A percentile compares a stretch with the other conserved stretches of the same genome.
Conservation (phyloP, 1,139 yeast genomes). For the Magnusiomyces starmeri region DNA sequence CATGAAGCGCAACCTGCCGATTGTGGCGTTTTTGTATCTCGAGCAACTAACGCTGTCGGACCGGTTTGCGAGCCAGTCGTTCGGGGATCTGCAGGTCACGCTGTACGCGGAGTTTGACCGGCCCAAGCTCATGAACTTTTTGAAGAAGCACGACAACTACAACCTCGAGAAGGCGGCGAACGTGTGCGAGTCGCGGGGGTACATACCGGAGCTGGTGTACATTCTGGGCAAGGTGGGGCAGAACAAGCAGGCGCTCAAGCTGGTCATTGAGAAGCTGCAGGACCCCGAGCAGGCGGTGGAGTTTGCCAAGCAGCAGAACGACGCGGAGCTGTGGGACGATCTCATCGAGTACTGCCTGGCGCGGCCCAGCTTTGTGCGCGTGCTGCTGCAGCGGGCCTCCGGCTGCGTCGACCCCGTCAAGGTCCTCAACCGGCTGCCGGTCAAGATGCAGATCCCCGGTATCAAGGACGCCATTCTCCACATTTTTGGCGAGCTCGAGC, state of each 20-base stretch:
- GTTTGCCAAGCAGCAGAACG: conserved; percentile 69
- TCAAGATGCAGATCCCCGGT: conserved; percentile 55
- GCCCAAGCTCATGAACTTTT: conserved; percentile 46
- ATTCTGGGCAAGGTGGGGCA: conserved; percentile 80
- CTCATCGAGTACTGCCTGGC: conserved; percentile 63
- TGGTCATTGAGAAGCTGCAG: conserved; percentile 67
- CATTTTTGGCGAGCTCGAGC: conserved; percentile 59
- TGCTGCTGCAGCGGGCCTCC: conserved; percentile 55
- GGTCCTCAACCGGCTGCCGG: conserved; percentile 59
- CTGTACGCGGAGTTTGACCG: conserved; percentile 59
- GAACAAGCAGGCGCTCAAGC: conserved; percentile 60
- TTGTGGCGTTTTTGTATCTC: conserved; percentile 53
- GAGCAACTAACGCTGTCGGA: conserved; percentile 51
- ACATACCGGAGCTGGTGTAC: conserved; percentile 68
- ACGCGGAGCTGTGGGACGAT: conserved; percentile 70
- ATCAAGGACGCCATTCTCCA: conserved; percentile 53
- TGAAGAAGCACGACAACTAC: conserved; percentile 50
- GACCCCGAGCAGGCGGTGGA: conserved; percentile 77
- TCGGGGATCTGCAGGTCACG: conserved; percentile 59
- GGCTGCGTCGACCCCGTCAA: conserved; percentile 56
- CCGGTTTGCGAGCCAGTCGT: conserved; percentile 44
- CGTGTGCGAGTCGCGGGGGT: conserved; percentile 49
- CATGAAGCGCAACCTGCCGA: conserved; percentile 32
- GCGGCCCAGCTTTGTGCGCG: conserved; percentile 67
- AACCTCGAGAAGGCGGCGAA: conserved; percentile 61